phyloP scores from a whole-genome alignment of 225 moss, liverwort and hornwort species.

The Lunularia cruciata region DNA sequence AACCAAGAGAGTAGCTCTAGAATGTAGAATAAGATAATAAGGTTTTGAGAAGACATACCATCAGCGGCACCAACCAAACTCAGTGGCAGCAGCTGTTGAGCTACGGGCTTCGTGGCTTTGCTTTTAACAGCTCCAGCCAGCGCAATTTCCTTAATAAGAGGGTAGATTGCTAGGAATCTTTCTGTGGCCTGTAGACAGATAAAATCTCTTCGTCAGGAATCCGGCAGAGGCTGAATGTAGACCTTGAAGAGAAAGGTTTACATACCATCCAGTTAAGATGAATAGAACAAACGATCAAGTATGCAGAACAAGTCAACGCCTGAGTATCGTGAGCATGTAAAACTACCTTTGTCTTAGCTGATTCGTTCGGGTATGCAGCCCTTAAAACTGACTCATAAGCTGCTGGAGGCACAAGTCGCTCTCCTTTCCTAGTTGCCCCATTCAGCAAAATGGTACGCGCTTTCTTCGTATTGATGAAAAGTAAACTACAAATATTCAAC shows the following conservation, averaged over 20 bases:
- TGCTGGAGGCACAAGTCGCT: conserved; percentile 79
- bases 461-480: conserved; percentile 73
- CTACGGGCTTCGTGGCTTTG: conserved; percentile 79
- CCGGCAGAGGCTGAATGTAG: too few species aligned
- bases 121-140: conserved; percentile 65
- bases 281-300: too few species aligned
- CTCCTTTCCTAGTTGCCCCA: conserved; percentile 85
- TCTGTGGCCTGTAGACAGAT: conserved; percentile 64
- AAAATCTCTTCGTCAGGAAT: neutral
- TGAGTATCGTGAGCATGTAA: too few species aligned
- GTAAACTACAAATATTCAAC: conserved; percentile 40
- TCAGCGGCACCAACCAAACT: conserved; percentile 60
- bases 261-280: too few species aligned
- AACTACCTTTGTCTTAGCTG: conserved; percentile 74
- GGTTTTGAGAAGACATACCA: conserved; percentile 40
- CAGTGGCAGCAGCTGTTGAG: conserved; percentile 86
- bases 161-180: conserved; percentile 81
- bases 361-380: conserved; percentile 65
- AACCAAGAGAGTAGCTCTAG: too few species aligned
- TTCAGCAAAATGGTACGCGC: conserved; percentile 72
- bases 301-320: too few species aligned
- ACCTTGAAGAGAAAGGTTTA: neutral
- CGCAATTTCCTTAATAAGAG: conserved; percentile 78
- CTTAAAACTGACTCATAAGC: conserved; percentile 68
- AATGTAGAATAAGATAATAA: too few species aligned